Percentiles rank a stretch among this genome's conserved stretches.
phyloP scores from a whole-genome alignment of 768 basidiomycete species.

The Tricholoma flavovirens region DNA sequence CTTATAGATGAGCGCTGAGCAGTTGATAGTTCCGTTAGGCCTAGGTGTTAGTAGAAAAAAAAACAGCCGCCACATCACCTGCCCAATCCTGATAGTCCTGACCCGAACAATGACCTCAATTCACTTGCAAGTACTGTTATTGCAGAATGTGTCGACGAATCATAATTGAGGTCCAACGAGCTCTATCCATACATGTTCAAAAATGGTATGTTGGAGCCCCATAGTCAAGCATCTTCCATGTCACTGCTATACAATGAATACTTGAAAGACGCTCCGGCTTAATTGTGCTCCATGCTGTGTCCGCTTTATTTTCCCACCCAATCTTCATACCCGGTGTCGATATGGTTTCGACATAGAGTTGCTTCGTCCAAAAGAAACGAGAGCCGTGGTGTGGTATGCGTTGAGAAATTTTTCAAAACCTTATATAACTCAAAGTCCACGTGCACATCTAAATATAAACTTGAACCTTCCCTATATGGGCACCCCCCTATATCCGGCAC shows the following conservation, averaged over 20 bases:
- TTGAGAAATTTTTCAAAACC: background rate
- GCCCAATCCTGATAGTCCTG: too few species aligned
- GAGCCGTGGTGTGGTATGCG: constrained; percentile 28
- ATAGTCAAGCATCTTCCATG: constrained; percentile 71
- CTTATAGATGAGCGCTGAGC: too few species aligned
- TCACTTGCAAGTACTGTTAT: too few species aligned
- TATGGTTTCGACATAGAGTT: constrained; percentile 46
- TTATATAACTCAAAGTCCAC: background rate
- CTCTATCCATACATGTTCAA: background rate
- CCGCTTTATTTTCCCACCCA: constrained; percentile 39
- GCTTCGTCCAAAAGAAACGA: constrained; percentile 28
- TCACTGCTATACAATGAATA: constrained; percentile 32
- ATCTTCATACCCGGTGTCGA: constrained; percentile 48
- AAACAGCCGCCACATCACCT: too few species aligned
- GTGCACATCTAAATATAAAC: background rate
- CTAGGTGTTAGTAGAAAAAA: too few species aligned
- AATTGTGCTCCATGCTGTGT: constrained; percentile 63
- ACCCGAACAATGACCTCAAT: too few species aligned
- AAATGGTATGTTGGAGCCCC: constrained; percentile 49
- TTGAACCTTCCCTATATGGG: too few species aligned
- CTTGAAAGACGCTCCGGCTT: constrained; percentile 69
- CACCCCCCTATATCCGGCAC: too few species aligned
- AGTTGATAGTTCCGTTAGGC: too few species aligned
- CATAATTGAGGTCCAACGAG: too few species aligned
- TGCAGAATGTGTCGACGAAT: background rate